Base-by-base conservation (phyloP, 352 stramenopile genomes). In the Pythium oligandrum region DNA sequence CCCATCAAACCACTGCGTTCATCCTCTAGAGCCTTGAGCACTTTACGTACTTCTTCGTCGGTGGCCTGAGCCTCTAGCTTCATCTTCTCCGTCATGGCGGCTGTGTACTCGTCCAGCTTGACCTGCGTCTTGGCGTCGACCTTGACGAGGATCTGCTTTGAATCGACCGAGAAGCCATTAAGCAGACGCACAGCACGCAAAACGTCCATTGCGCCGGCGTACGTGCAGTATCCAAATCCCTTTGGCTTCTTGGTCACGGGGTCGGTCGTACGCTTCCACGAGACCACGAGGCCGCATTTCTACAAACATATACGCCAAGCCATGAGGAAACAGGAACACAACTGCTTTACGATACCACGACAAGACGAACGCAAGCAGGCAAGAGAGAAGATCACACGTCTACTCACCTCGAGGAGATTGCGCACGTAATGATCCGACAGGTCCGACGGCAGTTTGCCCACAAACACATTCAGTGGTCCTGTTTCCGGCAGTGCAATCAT, bases 351-450 rank as follows among this genome's bases (percentile, higher is more conserved):
- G 17, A 26, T 26, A 26, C 17, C 17, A 26, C 17, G 17, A 26
- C 17, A 26, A 26, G 17, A 26, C 17, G 17, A 26, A 26, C 17
- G 17, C 17, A 26, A 26, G 17, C 17, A 26, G 17, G 17, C 17
- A 26, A 26, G 17, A 26, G 17, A 26, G 17, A 26, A 26, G 17
- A 26, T 26, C 17, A 26, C 17, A 26, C 17, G 17, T 26, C 17
- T 26, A 26, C 63, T 12, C 11, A 78, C 69, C 68, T 78, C 73
- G 7, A 83, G 70, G n/a, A 83, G 51, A 50, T 75, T 64, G 34
- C 73, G 73, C 45, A 83, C 67, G 65, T 78, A 71, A 37, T 63
- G 71, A 54, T 83, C 73, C 51, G 78, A 70, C 9, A 83, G 54
- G 64, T 80, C 70, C 9, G 62, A 60, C 8, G 73, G 73, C n/a